Evolutionary conservation across 176 grass and related monocot species (phyloP).

Genomic region (Carex cristatella): DNA sequence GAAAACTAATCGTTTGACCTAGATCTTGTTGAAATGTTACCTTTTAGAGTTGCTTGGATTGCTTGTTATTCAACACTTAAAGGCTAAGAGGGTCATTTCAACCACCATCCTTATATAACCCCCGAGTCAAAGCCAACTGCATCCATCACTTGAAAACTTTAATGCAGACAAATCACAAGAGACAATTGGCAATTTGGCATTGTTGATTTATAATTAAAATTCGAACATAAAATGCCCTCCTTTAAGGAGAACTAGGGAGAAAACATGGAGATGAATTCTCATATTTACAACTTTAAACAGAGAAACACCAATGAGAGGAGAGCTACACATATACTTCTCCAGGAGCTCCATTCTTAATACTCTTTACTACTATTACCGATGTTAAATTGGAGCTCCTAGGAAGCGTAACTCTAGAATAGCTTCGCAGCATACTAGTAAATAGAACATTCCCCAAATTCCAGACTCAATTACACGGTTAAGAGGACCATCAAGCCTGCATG

Average conservation of each 20-base stretch:
- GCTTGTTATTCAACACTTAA: not conserved
- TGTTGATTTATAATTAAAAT: not conserved
- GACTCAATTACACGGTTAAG: slow-evolving; percentile 2
- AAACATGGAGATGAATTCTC: not conserved
- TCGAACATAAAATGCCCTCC: slow-evolving; percentile 18
- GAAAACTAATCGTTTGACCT: not conserved
- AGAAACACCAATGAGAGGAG: not conserved
- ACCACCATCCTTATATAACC: not conserved
- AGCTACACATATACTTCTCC: slow-evolving; percentile 30
- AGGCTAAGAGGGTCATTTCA: not conserved
- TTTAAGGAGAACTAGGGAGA: not conserved
- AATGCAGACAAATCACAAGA: not conserved
- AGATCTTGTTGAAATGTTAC: not conserved
- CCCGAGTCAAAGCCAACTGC: not conserved
- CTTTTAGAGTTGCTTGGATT: not conserved
- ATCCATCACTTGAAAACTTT: not conserved
- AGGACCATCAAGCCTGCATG: not conserved
- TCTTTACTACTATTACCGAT: slow-evolving; percentile 3
- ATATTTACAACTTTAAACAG: slow-evolving; percentile 26
- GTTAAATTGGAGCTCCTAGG: slow-evolving; percentile 16
- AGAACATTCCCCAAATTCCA: not conserved
- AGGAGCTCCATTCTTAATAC: slow-evolving; percentile 7
- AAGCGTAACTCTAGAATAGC: slow-evolving; percentile 22
- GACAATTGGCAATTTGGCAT: not conserved
- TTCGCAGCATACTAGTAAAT: slow-evolving; percentile 21